Evolutionary conservation across 805 yeast genomes (phyloP).

Genomic region (Starmerella sp.): DNA sequence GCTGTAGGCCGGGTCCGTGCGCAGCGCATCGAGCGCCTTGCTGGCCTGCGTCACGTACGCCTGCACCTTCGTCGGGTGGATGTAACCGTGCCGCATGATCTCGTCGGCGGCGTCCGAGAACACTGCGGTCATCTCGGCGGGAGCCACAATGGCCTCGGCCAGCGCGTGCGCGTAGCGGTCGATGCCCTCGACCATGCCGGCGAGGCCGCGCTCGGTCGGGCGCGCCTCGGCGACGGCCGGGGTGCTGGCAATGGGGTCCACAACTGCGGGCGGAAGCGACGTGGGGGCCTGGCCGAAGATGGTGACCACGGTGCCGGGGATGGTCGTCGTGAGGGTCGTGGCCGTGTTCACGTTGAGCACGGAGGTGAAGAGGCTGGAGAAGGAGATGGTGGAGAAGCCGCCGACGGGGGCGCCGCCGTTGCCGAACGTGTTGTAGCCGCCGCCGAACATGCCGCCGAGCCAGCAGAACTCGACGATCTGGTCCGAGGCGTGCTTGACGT

Average conservation of each 20-base stretch:
- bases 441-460: constrained; percentile 11
- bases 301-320: constrained; percentile 14
- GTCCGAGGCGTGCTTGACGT: constrained; percentile 13
- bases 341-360: constrained; percentile 6
- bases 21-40: constrained; percentile 9
- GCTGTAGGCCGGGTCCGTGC: constrained; percentile 16
- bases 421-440: constrained; percentile 6
- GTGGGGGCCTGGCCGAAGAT: constrained; percentile 5
- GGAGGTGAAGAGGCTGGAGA: constrained; percentile 5
- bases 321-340: constrained; percentile 14
- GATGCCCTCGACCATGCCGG: constrained; percentile 2
- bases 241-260: neutral
- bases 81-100: constrained; percentile 14
- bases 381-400: constrained; percentile 3
- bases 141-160: constrained; percentile 18
- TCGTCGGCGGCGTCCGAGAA: constrained; percentile 10
- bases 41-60: constrained; percentile 11
- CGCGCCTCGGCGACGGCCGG: constrained; percentile 2
- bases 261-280: neutral
- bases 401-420: neutral
- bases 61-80: constrained; percentile 11
- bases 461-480: constrained; percentile 16
- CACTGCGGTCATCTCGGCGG: constrained; percentile 12
- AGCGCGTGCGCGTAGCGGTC: constrained; percentile 15
- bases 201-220: constrained; percentile 2